Percentiles rank a stretch among this genome's conserved stretches.
phyloP scores from a whole-genome alignment of 1,139 yeast species.

The Kluyveromyces marxianus region DNA sequence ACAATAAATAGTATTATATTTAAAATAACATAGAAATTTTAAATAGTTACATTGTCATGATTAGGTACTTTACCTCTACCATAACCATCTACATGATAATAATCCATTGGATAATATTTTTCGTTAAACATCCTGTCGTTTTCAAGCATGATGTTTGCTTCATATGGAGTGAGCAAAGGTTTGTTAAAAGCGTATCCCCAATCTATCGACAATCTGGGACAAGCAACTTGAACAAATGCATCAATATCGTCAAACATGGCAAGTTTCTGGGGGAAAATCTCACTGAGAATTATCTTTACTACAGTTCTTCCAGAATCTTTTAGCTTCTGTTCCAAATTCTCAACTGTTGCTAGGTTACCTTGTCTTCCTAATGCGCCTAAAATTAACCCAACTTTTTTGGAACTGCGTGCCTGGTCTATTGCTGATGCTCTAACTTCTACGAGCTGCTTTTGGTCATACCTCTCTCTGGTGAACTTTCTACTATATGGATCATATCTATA shows the following conservation, averaged over 20 bases:
- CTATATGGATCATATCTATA: constrained; percentile 93
- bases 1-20: neutral
- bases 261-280: constrained; percentile 85
- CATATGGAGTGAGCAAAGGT: constrained; percentile 92
- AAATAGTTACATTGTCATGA: constrained; percentile 18
- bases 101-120: constrained; percentile 87
- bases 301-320: constrained; percentile 52
- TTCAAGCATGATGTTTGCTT: constrained; percentile 83
- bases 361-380: constrained; percentile 97
- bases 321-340: constrained; percentile 51
- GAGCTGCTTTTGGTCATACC: constrained; percentile 81
- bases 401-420: constrained; percentile 47
- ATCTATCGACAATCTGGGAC: constrained; percentile 92
- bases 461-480: constrained; percentile 80
- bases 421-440: constrained; percentile 69
- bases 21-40: neutral
- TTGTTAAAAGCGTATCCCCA: constrained; percentile 98
- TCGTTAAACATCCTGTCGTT: constrained; percentile 63
- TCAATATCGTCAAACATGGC: constrained; percentile 94
- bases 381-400: constrained; percentile 71
- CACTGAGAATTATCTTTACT: constrained; percentile 79
- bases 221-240: constrained; percentile 95
- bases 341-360: constrained; percentile 76
- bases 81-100: constrained; percentile 82
- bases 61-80: constrained; percentile 77